Evolutionary conservation across 2,329 filamentous ascomycete genomes (phyloP).

Genomic region (Diaporthe sp.): DNA sequence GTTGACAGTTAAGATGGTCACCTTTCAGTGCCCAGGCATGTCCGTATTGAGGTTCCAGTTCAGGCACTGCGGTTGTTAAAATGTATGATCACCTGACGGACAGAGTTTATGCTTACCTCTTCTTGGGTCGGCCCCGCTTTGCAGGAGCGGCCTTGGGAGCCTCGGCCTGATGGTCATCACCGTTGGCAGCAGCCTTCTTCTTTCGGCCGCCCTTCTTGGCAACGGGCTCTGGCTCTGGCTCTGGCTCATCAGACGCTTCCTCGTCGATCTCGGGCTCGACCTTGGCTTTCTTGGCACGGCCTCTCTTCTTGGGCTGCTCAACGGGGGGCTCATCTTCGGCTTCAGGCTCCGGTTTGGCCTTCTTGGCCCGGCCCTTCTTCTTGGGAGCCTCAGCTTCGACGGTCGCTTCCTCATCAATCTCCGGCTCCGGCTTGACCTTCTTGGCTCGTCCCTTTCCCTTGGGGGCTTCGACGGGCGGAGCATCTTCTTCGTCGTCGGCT

Average conservation of each 20-base stretch:
- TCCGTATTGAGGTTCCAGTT: background rate
- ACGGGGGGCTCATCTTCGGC: slow-evolving; percentile 40
- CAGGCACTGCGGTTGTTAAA: background rate
- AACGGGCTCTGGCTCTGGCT: slow-evolving; percentile 15
- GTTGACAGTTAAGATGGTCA: background rate
- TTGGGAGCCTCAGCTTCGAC: slow-evolving; percentile 64
- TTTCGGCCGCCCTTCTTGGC: slow-evolving; percentile 30
- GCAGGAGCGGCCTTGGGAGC: slow-evolving; percentile 40
- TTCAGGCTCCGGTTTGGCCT: slow-evolving; percentile 45
- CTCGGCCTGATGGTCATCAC: slow-evolving; percentile 33
- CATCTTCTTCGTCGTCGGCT: slow-evolving; percentile 31
- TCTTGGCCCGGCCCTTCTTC: slow-evolving; percentile 48
- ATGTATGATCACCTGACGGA: background rate
- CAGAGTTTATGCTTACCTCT: slow-evolving; percentile 20
- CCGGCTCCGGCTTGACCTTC: slow-evolving; percentile 48
- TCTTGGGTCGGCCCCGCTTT: slow-evolving; percentile 38
- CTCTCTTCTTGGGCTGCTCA: slow-evolving; percentile 47
- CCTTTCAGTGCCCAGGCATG: background rate
- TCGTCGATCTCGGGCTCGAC: slow-evolving; percentile 9
- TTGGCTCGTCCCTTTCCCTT: slow-evolving; percentile 52
- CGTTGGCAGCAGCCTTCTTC: slow-evolving; percentile 34
- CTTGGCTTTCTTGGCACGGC: slow-evolving; percentile 47
- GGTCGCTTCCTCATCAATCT: slow-evolving; percentile 58
- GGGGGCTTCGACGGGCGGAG: slow-evolving; percentile 40
- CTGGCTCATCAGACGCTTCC: slow-evolving; percentile 42